Evolutionary conservation across 2,329 filamentous ascomycete species (phyloP).

Genomic region (Thielaviopsis musarum): DNA sequence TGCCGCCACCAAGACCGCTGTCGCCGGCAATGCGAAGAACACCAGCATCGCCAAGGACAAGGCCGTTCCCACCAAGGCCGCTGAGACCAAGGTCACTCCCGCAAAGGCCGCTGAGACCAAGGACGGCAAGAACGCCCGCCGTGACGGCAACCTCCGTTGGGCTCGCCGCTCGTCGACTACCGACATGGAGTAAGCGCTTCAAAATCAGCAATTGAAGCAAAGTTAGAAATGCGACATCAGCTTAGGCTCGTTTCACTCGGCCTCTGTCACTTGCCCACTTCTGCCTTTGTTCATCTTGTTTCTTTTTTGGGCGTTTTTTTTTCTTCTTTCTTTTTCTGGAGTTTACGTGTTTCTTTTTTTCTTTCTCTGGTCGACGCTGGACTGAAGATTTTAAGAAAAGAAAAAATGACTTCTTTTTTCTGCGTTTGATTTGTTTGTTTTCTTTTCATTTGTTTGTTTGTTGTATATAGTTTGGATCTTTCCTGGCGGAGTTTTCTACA

Average conservation of each 20-base stretch:
- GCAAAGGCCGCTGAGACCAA: not conserved
- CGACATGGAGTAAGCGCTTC: conserved; percentile 3
- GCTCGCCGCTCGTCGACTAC: conserved; percentile 2
- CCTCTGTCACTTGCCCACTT: not conserved
- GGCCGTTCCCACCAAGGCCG: not conserved
- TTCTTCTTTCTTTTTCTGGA: not conserved
- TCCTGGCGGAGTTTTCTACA: too few relatives aligned
- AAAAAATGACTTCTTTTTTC: not conserved
- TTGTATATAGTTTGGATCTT: not conserved
- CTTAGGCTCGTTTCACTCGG: too few relatives aligned
- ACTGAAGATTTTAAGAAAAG: not conserved
- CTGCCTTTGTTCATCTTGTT: not conserved
- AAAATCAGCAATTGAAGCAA: not conserved
- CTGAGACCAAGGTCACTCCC: not conserved
- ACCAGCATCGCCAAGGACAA: not conserved
- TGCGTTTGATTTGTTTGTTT: not conserved
- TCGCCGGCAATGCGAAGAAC: not conserved
- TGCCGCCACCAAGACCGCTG: conserved; percentile 3
- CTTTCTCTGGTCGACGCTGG: not conserved
- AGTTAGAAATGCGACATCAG: not conserved
- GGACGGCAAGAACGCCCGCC: conserved; percentile 2
- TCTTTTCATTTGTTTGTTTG: not conserved
- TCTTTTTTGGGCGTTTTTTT: conserved; percentile 2
- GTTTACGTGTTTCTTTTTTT: not conserved
- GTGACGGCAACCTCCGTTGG: conserved; percentile 8